These are phyloP conservation scores for Stemphylium beticola DNA, from an alignment of 2,329 filamentous ascomycete species.

Conservation along the genomic window DNA sequence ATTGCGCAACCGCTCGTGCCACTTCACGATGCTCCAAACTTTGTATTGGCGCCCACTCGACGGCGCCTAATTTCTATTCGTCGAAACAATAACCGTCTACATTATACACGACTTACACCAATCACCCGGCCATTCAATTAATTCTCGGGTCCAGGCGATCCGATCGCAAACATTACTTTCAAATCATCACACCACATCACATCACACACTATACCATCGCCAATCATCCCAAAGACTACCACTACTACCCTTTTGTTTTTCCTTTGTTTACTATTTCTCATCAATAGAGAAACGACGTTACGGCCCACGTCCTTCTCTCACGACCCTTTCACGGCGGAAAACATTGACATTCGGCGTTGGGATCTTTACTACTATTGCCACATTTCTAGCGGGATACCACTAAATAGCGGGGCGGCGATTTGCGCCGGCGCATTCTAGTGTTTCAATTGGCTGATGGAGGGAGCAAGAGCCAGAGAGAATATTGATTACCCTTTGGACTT, in stretches of 20 bases:
- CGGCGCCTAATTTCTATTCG: slow-evolving; percentile 22
- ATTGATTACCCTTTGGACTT: slow-evolving; percentile 6
- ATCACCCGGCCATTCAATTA: slow-evolving; percentile 24
- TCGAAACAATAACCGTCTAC: slow-evolving; percentile 4
- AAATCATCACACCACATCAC: slow-evolving; percentile 21
- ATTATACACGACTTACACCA: slow-evolving; percentile 11
- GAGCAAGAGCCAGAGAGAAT: slow-evolving; percentile 5
- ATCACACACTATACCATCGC: not conserved
- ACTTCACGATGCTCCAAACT: slow-evolving; percentile 24
- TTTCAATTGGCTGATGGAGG: slow-evolving; percentile 20
- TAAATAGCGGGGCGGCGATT: not conserved
- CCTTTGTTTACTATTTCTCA: slow-evolving; percentile 31
- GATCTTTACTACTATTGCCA: slow-evolving; percentile 5
- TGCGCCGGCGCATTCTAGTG: slow-evolving; percentile 5
- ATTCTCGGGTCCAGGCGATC: slow-evolving; percentile 46
- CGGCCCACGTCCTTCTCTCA: slow-evolving; percentile 16
- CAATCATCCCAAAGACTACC: slow-evolving; percentile 11
- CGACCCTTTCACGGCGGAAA: slow-evolving; percentile 14
- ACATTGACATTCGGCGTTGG: slow-evolving; percentile 12
- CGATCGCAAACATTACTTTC: slow-evolving; percentile 32
- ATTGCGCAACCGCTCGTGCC: slow-evolving; percentile 34
- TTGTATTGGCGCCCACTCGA: slow-evolving; percentile 28
- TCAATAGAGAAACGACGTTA: slow-evolving; percentile 15
- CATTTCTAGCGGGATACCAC: slow-evolving; percentile 13
- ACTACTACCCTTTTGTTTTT: slow-evolving; percentile 28